Conservation (phyloP, 768 basidiomycete genomes). For the Porpolomopsis calyptriformis region DNA sequence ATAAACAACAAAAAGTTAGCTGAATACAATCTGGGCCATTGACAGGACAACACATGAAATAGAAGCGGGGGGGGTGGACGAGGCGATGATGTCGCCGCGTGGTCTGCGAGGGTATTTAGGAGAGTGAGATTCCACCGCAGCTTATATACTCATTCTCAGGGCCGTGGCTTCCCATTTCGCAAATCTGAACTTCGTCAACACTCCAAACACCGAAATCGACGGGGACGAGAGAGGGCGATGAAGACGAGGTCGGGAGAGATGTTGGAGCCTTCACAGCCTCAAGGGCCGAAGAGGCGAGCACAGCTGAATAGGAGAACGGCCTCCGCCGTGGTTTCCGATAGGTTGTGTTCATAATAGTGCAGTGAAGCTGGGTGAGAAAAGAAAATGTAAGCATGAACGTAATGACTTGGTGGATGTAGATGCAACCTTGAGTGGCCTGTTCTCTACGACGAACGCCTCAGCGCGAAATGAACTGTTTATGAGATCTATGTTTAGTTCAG, state of each 20-base stretch:
- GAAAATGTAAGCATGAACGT: not conserved
- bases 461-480: slow-evolving; percentile 29
- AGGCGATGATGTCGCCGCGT: too few relatives aligned
- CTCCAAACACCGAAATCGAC: slow-evolving; percentile 45
- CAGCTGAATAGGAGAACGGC: slow-evolving; percentile 31
- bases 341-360: slow-evolving; percentile 40
- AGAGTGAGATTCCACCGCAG: slow-evolving; percentile 23
- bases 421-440: slow-evolving; percentile 40
- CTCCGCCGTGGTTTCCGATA: slow-evolving; percentile 28
- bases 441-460: slow-evolving; percentile 35
- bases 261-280: slow-evolving; percentile 2
- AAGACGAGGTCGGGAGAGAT: not conserved
- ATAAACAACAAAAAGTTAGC: too few relatives aligned
- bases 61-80: too few relatives aligned
- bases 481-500: slow-evolving; percentile 28
- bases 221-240: slow-evolving; percentile 11
- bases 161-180: slow-evolving; percentile 61
- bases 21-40: too few relatives aligned
- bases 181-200: slow-evolving; percentile 51
- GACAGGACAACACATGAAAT: too few relatives aligned
- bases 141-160: slow-evolving; percentile 53
- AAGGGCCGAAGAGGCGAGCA: slow-evolving; percentile 18
- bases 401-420: not conserved
- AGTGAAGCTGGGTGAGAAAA: slow-evolving; percentile 29
- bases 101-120: too few relatives aligned